These are phyloP conservation scores for Nicotiana knightiana DNA, from an alignment of 257 asterid genomes.

Conservation along the genomic window DNA sequence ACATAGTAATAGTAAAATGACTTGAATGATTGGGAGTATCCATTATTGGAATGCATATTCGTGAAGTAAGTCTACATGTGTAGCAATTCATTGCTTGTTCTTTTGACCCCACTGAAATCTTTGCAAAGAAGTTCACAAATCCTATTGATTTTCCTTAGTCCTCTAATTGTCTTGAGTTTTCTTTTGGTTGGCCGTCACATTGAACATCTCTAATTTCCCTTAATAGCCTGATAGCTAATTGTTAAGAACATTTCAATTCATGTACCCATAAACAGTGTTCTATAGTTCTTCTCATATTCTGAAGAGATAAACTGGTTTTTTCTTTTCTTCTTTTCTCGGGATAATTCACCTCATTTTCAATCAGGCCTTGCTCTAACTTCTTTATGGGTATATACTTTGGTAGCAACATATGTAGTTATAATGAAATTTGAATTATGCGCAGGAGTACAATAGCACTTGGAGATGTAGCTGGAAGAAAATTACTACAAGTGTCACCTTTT, in stretches of 20 bases:
- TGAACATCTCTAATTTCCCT: not conserved
- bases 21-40: not conserved
- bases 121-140: not conserved
- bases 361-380: not conserved
- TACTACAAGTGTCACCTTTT: conserved; percentile 23
- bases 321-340: not conserved
- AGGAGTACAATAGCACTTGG: conserved; percentile 39
- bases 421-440: conserved; percentile 5
- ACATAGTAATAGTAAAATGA: not conserved
- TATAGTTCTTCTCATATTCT: not conserved
- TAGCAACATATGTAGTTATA: not conserved
- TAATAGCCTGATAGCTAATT: not conserved
- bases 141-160: not conserved
- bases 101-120: not conserved
- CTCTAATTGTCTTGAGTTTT: not conserved
- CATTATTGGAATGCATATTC: not conserved
- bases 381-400: conserved; percentile 3
- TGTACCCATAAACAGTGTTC: not conserved
- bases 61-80: not conserved
- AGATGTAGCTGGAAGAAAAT: conserved; percentile 34
- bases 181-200: not conserved
- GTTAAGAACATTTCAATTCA: not conserved
- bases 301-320: not conserved
- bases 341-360: not conserved
- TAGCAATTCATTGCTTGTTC: not conserved